These are phyloP conservation scores for Phytophthora crassamura DNA, from an alignment of 352 stramenopile genomes.

Conservation along the genomic window DNA sequence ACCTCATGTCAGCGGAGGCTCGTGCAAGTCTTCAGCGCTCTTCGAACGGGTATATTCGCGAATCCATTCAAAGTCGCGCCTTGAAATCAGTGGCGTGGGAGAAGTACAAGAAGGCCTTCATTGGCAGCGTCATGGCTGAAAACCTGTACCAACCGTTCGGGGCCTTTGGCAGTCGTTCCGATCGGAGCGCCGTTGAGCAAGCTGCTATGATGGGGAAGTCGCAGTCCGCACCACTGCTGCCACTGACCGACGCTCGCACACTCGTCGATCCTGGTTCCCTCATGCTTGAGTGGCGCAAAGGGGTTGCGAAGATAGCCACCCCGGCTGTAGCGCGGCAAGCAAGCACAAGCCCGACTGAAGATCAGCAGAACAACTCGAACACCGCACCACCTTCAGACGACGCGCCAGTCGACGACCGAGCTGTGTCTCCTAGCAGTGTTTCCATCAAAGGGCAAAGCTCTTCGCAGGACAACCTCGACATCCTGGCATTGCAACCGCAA, in stretches of 20 bases:
- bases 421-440: neutral
- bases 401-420: neutral
- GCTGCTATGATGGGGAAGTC: constrained; percentile 28
- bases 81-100: constrained; percentile 85
- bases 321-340: neutral
- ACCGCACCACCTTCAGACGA: neutral
- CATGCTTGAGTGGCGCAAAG: constrained; percentile 41
- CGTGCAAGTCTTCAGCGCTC: constrained; percentile 75
- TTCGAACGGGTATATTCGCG: constrained; percentile 56
- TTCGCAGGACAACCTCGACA: constrained; percentile 14
- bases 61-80: constrained; percentile 74
- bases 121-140: constrained; percentile 52
- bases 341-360: constrained; percentile 4
- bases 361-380: constrained; percentile 1
- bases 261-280: constrained; percentile 48
- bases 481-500: constrained; percentile 6
- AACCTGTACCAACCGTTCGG: constrained; percentile 19
- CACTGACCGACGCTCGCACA: constrained; percentile 25
- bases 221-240: constrained; percentile 43
- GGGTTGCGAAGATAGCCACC: neutral
- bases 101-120: constrained; percentile 72
- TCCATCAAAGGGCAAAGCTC: constrained; percentile 10
- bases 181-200: constrained; percentile 1
- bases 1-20: constrained; percentile 76
- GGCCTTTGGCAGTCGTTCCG: constrained; percentile 3